Base-by-base conservation (phyloP, 2,329 filamentous ascomycete species). In the Tolypocladium cylindrosporum region DNA sequence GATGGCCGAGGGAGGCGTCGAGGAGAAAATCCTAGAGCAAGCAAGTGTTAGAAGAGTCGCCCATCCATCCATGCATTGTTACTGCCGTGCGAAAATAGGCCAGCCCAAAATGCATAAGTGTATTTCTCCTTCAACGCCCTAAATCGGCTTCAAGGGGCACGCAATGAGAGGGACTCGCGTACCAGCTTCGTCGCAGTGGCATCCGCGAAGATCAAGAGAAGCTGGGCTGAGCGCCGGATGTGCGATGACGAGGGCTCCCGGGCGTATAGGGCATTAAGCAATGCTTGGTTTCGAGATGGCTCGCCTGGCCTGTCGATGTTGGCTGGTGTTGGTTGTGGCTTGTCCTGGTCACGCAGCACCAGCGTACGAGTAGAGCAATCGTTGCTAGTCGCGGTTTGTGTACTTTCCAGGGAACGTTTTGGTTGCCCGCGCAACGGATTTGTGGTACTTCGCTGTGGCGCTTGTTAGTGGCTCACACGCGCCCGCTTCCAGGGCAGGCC, bases 231-330 rank as follows among this genome's bases (percentile, higher is more conserved):
- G 48, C n/a, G 48, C 3, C 4, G 31, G 48, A 52, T 37, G 48
- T 52, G 31, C 48, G 34, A 52, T 21, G 31, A 13, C 48, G 31
- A 37, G 37, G 27, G 31, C 31, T 37, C 48, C 21, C 19, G 21
- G 48, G 48, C 48, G 31, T 14, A 36, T 31, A 55, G 56, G 61
- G 54, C 64, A 68, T 64, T 64, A 66, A 71, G 59, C 59, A 64
- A 69, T 72, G 66, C 64, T 69, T 57, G 56, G 60, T 59, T 24
- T 52, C 31, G 48, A 58, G 48, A 58, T 55, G 19, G 34, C 10
- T 21, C 31, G 19, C 19, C 48, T 34, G 31, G 31, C 48, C 31
- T 19, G 24, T 50, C 24, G 45, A 11, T 14, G 48, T 11, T 52
- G 27, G 48, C 16, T 36, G 48, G 31, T 37, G 48, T 13, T 19